A percentile compares a stretch with the other conserved stretches of the same genome.
These are phyloP conservation scores for Wickerhamomyces bovis DNA, from an alignment of 805 yeast species.

Conservation along the genomic window DNA sequence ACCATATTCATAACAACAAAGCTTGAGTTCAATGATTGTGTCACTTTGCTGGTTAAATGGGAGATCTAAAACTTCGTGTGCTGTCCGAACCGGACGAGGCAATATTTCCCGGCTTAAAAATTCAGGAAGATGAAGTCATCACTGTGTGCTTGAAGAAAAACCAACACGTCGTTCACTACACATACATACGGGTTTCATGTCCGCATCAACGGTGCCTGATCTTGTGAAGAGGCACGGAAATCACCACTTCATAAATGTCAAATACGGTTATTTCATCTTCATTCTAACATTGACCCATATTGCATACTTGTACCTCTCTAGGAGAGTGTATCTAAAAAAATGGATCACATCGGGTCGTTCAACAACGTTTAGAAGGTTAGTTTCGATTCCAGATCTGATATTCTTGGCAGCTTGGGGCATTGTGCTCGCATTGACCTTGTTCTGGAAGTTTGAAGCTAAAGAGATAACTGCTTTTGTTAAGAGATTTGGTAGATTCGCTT, in stretches of 20 bases:
- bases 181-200: no score
- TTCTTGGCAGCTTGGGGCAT: slow-evolving; percentile 31
- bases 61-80: background rate
- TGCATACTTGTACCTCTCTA: slow-evolving; percentile 27
- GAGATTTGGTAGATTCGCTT: slow-evolving; percentile 57
- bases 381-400: slow-evolving; percentile 29
- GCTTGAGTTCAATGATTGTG: no score
- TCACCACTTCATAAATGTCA: slow-evolving; percentile 50
- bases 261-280: slow-evolving; percentile 53
- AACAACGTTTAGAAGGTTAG: slow-evolving; percentile 27
- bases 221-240: slow-evolving; percentile 39
- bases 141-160: no score
- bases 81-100: background rate
- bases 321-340: slow-evolving; percentile 27
- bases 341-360: slow-evolving; percentile 38
- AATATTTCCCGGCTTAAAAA: background rate
- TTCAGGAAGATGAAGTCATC: background rate
- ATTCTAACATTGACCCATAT: slow-evolving; percentile 37
- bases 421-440: slow-evolving; percentile 27
- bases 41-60: no score
- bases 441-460: slow-evolving; percentile 29
- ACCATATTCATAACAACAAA: no score
- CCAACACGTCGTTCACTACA: no score
- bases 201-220: background rate
- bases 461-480: slow-evolving; percentile 37